These are phyloP conservation scores for Acephala macrosclerotiorum DNA, from an alignment of 2,329 filamentous ascomycete species.

Conservation along the genomic window DNA sequence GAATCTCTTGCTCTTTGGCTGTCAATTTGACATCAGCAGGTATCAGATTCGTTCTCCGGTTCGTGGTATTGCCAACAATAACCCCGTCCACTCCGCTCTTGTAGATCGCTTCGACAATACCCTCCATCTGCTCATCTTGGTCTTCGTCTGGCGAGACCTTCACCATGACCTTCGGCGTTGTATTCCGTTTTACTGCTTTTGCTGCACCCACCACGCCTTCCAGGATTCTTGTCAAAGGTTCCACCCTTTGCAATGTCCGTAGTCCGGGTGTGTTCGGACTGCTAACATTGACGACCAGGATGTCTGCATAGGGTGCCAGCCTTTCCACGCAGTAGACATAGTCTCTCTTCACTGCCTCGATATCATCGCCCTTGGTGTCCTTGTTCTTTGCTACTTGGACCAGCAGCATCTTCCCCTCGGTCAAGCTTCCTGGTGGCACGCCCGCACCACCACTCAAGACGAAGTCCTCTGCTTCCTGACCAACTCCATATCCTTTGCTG, in stretches of 20 bases:
- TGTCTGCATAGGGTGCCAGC: constrained; percentile 87
- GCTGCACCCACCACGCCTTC: constrained; percentile 84
- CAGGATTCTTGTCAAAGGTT: constrained; percentile 82
- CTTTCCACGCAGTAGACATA: constrained; percentile 91
- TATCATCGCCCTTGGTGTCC: constrained; percentile 82
- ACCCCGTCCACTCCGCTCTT: constrained; percentile 89
- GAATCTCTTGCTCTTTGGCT: constrained; percentile 67
- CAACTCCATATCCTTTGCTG: constrained; percentile 68
- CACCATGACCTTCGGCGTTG: constrained; percentile 88
- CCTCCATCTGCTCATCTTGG: constrained; percentile 80
- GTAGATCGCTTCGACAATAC: constrained; percentile 87
- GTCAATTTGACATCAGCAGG: constrained; percentile 72
- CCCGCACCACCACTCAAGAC: constrained; percentile 80
- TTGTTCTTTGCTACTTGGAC: constrained; percentile 99
- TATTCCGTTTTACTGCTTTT: constrained; percentile 69
- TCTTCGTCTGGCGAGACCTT: constrained; percentile 98
- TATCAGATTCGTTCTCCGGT: constrained; percentile 75
- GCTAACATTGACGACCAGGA: constrained; percentile 97
- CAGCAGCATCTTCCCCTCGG: constrained; percentile 78
- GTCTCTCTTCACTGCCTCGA: constrained; percentile 79
- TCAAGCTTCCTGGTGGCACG: constrained; percentile 84
- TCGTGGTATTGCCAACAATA: constrained; percentile 97
- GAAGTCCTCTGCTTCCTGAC: constrained; percentile 68
- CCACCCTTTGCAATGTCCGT: constrained; percentile 83
- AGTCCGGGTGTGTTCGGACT: constrained; percentile 95